Percentiles rank a stretch among this genome's conserved stretches.
phyloP scores from a whole-genome alignment of 768 basidiomycete genomes.

The Leucosporidium creatinivorum region DNA sequence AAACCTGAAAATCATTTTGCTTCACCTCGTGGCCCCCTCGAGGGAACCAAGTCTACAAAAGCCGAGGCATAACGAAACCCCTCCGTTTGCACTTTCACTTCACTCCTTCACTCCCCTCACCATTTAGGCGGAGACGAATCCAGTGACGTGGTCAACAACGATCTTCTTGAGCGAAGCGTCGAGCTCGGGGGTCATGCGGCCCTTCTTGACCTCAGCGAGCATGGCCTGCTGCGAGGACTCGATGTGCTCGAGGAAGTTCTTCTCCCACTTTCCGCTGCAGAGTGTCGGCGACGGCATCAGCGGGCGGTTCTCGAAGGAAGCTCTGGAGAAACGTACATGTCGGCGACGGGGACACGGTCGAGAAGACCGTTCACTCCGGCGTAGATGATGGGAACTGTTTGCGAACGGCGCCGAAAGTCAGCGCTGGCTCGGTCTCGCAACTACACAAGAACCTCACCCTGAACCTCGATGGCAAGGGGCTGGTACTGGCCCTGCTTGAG shows the following conservation, averaged over 20 bases:
- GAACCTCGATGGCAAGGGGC: conserved; percentile 85
- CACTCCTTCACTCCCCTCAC: too few relatives aligned
- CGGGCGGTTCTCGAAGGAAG: background rate
- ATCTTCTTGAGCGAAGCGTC: conserved; percentile 87
- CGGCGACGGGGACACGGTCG: conserved; percentile 87
- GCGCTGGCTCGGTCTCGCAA: background rate
- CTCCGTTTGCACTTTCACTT: background rate
- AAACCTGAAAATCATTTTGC: too few relatives aligned
- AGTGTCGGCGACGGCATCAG: too few relatives aligned
- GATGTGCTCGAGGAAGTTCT: conserved; percentile 82
- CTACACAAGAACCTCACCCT: conserved; percentile 50
- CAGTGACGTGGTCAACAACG: conserved; percentile 27
- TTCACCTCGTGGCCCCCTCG: too few relatives aligned
- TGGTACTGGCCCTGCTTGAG: conserved; percentile 96
- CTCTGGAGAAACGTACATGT: conserved; percentile 49
- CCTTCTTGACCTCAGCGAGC: conserved; percentile 74
- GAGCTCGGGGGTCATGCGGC: conserved; percentile 75
- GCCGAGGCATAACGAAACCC: background rate
- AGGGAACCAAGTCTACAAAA: too few relatives aligned
- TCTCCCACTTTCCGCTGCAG: conserved; percentile 67
- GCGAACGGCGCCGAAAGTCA: background rate
- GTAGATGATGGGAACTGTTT: conserved; percentile 33
- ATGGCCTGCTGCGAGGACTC: conserved; percentile 63
- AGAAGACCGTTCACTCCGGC: conserved; percentile 99
- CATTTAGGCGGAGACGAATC: conserved; percentile 23